Percentiles rank a stretch among this genome's conserved stretches.
These are phyloP conservation scores for Dioszegia crocea DNA, from an alignment of 768 basidiomycete species.

Conservation along the genomic window DNA sequence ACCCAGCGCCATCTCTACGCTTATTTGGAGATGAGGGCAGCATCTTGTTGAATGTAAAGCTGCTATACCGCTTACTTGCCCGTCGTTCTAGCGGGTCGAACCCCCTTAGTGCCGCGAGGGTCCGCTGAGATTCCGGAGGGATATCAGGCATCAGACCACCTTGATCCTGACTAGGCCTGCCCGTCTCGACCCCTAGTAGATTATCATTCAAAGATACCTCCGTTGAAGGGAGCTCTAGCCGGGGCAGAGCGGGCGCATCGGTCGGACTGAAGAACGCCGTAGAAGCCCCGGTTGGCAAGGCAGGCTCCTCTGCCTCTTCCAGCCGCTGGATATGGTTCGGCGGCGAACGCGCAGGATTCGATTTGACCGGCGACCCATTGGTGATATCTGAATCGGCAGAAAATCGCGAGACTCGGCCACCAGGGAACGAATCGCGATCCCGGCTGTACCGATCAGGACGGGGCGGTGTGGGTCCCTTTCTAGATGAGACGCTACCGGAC, in stretches of 20 bases:
- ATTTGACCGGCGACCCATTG: constrained; percentile 32
- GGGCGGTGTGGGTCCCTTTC: constrained; percentile 19
- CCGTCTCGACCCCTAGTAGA: not conserved
- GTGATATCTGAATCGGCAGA: constrained; percentile 42
- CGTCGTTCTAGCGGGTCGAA: constrained; percentile 80
- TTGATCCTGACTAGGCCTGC: not conserved
- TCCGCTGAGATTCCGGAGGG: constrained; percentile 52
- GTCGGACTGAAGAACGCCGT: constrained; percentile 5
- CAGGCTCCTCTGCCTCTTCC: not conserved
- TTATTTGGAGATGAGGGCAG: constrained; percentile 55
- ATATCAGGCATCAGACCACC: constrained; percentile 10
- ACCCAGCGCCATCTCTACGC: not conserved
- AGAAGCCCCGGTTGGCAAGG: constrained; percentile 10
- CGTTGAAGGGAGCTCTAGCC: constrained; percentile 18
- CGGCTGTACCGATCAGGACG: constrained; percentile 32
- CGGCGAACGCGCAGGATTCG: constrained; percentile 21
- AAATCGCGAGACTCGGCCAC: constrained; percentile 34
- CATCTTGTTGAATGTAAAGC: constrained; percentile 92
- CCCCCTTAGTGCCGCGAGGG: constrained; percentile 81
- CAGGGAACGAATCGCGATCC: constrained; percentile 22
- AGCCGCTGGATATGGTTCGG: constrained; percentile 13
- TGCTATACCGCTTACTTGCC: constrained; percentile 92
- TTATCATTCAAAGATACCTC: constrained; percentile 10
- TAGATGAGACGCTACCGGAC: not conserved
- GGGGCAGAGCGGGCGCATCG: constrained; percentile 15